A percentile compares a stretch with the other conserved stretches of the same genome.
Conservation (phyloP, 495 filamentous ascomycete genomes). For the Aspergillus indologenus region DNA sequence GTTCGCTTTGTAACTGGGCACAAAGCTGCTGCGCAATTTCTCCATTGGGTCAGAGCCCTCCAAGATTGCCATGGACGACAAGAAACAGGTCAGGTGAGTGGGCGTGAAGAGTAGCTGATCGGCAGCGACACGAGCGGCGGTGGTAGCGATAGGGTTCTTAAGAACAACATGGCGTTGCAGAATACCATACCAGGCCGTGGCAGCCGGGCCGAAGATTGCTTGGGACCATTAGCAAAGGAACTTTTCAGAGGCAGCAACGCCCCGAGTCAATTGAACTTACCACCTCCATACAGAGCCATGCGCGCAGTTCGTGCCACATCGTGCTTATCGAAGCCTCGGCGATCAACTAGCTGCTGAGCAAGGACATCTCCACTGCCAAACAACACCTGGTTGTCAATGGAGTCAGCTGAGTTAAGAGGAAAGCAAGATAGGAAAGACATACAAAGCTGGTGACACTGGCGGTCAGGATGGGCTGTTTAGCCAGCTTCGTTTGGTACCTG, state of each 20-base stretch:
- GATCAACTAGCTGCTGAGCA: constrained; percentile 93
- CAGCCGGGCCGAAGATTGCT: constrained; percentile 90
- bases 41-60: constrained; percentile 71
- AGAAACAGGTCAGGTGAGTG: constrained; percentile 74
- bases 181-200: constrained; percentile 84
- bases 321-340: constrained; percentile 72
- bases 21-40: constrained; percentile 68
- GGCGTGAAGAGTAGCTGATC: constrained; percentile 90
- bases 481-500: constrained; percentile 88
- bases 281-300: constrained; percentile 91
- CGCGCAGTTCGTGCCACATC: constrained; percentile 76
- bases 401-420: not conserved
- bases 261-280: constrained; percentile 41
- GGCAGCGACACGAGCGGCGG: constrained; percentile 71
- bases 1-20: constrained; percentile 71
- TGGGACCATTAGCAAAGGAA: constrained; percentile 13
- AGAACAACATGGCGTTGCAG: constrained; percentile 68
- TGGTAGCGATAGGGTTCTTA: constrained; percentile 62
- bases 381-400: constrained; percentile 54
- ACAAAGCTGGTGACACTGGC: constrained; percentile 81
- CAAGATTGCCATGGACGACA: constrained; percentile 81
- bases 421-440: constrained; percentile 18
- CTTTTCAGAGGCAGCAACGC: not conserved
- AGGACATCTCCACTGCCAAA: constrained; percentile 89
- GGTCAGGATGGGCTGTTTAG: constrained; percentile 78